A percentile compares a stretch with the other conserved stretches of the same genome.
Conservation (phyloP, 768 basidiomycete species). For the Amanita pallidorosea region DNA sequence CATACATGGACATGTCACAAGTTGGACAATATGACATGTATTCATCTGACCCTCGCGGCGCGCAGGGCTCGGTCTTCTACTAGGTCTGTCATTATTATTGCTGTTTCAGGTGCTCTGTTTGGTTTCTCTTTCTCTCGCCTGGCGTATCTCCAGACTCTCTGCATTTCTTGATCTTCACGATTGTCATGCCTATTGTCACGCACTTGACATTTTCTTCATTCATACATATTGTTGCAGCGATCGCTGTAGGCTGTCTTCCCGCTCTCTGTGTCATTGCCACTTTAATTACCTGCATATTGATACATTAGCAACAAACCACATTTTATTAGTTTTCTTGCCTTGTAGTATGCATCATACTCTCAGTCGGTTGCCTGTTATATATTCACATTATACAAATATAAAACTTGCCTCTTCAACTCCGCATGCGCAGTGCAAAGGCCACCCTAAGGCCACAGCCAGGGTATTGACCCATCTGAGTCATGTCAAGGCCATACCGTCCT, state of each 20-base stretch:
- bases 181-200: conserved; percentile 1
- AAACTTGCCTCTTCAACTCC: not conserved
- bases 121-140: conserved; percentile 1
- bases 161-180: conserved; percentile 9
- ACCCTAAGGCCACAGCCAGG: not conserved
- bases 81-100: conserved; percentile 23
- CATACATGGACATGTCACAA: conserved; percentile 61
- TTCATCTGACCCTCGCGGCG: conserved; percentile 34
- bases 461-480: not conserved
- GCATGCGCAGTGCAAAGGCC: not conserved
- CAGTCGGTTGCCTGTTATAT: no score
- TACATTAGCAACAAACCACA: conserved; percentile 1
- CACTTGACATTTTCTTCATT: not conserved
- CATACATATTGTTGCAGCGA: not conserved
- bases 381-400: conserved; percentile 3
- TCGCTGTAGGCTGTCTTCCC: conserved; percentile 1
- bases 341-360: not conserved
- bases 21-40: conserved; percentile 60
- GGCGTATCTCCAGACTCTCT: conserved; percentile 1
- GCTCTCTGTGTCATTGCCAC: not conserved
- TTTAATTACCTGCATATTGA: conserved; percentile 5
- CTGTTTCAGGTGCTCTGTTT: conserved; percentile 8
- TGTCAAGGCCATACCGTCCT: not conserved
- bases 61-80: conserved; percentile 51
- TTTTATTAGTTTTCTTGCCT: conserved; percentile 1